phyloP scores from a whole-genome alignment of 306 rosid genomes.

The Benincasa hispida region DNA sequence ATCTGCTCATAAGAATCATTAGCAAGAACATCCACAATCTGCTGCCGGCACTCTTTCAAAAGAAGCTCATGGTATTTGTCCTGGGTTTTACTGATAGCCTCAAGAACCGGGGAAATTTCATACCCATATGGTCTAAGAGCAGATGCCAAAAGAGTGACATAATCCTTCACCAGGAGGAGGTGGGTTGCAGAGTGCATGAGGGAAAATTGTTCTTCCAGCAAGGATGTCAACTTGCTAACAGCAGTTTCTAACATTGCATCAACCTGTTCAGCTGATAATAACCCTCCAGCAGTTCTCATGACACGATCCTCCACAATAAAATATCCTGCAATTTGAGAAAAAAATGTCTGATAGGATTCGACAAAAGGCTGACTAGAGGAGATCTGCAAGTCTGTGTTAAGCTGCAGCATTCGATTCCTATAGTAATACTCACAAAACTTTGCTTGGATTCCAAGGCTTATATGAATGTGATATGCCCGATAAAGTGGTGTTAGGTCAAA shows the following conservation, averaged over 20 bases:
- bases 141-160: conserved; percentile 66
- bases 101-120: conserved; percentile 57
- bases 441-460: conserved; percentile 61
- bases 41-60: conserved; percentile 45
- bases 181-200: conserved; percentile 61
- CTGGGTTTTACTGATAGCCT: conserved; percentile 42
- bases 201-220: conserved; percentile 65
- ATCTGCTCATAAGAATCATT: conserved; percentile 75
- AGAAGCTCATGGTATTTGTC: conserved; percentile 75
- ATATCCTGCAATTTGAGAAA: conserved; percentile 86
- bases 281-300: conserved; percentile 68
- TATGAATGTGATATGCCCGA: conserved; percentile 84
- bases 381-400: conserved; percentile 73
- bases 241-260: conserved; percentile 89
- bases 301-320: conserved; percentile 91
- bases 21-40: conserved; percentile 34
- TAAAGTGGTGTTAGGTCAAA: conserved; percentile 80
- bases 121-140: conserved; percentile 77
- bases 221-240: conserved; percentile 41
- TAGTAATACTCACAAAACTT: conserved; percentile 78
- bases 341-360: conserved; percentile 60
- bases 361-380: conserved; percentile 65
- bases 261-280: conserved; percentile 49
- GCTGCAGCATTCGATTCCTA: conserved; percentile 67
- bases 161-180: conserved; percentile 86